Conservation (phyloP, 2,329 filamentous ascomycete species). For the Dothideomycetes sp. region DNA sequence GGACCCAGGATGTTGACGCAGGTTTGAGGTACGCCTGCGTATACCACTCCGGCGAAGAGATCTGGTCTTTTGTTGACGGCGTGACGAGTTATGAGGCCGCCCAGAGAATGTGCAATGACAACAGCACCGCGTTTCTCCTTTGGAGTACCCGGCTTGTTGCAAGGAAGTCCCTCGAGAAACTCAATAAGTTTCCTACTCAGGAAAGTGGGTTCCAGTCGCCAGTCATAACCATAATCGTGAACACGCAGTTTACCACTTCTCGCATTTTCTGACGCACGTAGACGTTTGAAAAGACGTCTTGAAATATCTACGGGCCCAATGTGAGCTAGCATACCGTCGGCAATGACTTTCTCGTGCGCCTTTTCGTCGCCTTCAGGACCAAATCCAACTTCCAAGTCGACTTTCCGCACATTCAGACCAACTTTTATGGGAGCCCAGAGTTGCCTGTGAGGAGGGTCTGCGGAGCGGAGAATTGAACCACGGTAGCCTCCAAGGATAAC, state of each 20-base stretch:
- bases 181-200: conserved; percentile 62
- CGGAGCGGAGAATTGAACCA: conserved; percentile 79
- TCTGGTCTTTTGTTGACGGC: conserved; percentile 78
- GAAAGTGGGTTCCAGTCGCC: conserved; percentile 74
- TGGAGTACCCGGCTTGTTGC: conserved; percentile 53
- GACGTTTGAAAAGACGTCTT: conserved; percentile 66
- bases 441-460: conserved; percentile 72
- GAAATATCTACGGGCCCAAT: conserved; percentile 90
- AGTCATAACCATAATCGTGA: conserved; percentile 92
- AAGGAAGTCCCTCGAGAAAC: conserved; percentile 66
- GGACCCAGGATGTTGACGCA: conserved; percentile 90
- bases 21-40: conserved; percentile 72
- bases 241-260: conserved; percentile 62
- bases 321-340: conserved; percentile 81
- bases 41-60: conserved; percentile 77
- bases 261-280: conserved; percentile 66
- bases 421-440: conserved; percentile 93
- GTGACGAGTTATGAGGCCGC: conserved; percentile 79
- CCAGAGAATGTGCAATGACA: conserved; percentile 79
- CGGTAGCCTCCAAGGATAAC: conserved; percentile 86
- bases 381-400: conserved; percentile 80
- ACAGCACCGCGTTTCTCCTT: conserved; percentile 57
- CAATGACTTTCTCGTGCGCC: conserved; percentile 74
- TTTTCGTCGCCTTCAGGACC: conserved; percentile 71
- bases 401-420: conserved; percentile 81